Evolutionary conservation across 345 rosid species (phyloP), one percentile per base, ranked within the genome.

Genomic region (Citrus hindsii): DNA sequence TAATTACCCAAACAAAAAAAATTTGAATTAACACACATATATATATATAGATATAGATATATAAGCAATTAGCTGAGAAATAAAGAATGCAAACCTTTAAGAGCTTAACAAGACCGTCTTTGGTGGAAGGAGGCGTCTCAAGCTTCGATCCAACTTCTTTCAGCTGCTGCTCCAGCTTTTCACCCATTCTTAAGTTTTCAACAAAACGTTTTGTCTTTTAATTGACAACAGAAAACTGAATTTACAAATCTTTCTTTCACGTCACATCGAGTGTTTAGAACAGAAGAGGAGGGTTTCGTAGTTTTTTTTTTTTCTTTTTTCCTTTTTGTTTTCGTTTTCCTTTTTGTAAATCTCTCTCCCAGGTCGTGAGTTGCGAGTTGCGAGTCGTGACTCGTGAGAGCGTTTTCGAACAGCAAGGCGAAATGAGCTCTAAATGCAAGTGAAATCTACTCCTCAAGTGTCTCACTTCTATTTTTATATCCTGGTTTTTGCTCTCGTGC

Each of bases 101-200:
- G 78, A 96, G 97, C 89, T 88, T 91, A 71, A 92, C 82, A 79
- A 96, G 87, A 13, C 90, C 86, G 80, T 96, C 99, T 79, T 92
- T 89, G 68, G 93, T 48, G 42, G 93, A 58, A 63, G 97, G 94
- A 82, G 85, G 93, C 32, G 89, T 76, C 66, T 88, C 89, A 79
- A 96, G 97, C 91, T 88, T 92, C 78, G 97, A 92, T 92, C 99
- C 99, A 76, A 94, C 75, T 84, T 91, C 97, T 86, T 78, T 86
- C 56, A 96, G 86, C 87, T 85, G 92, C 74, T 80, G 87, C 79
- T 88, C 88, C n/a, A 87, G 86, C 89, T 89, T 90, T 62, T 82
- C 87, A 8, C 88, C 90, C 99, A 93, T 95, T 76, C 25, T 42
- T 12, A 19, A 24, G 12, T 51, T 60, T 38, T 30, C 28, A 30